These are phyloP conservation scores for Solanum stenotomum DNA, from an alignment of 257 asterid species.

Conservation along the genomic window DNA sequence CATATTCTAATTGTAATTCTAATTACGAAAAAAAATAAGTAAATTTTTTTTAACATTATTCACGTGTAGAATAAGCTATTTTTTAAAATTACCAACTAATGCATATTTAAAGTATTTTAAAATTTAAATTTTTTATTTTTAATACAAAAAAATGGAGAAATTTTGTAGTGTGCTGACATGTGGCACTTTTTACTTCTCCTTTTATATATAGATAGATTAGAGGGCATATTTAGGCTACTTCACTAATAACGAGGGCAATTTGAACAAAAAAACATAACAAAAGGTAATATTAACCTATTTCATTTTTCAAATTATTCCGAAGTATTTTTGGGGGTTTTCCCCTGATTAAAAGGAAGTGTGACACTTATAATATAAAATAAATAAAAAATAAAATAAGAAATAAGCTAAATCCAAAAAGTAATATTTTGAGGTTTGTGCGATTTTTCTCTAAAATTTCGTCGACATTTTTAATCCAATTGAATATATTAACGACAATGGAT, in stretches of 20 bases:
- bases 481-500: neutral
- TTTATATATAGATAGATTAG: too few species aligned
- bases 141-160: too few species aligned
- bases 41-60: too few species aligned
- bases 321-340: neutral
- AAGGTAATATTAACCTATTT: neutral
- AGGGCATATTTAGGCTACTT: neutral
- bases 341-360: neutral
- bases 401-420: neutral
- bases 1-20: too few species aligned
- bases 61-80: too few species aligned
- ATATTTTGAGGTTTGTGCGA: neutral
- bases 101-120: too few species aligned
- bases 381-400: neutral
- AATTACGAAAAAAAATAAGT: too few species aligned
- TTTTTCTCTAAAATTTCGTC: neutral
- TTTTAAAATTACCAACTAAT: too few species aligned
- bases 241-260: neutral
- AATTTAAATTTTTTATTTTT: too few species aligned
- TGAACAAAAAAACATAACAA: neutral
- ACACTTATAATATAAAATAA: neutral
- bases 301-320: neutral
- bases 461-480: neutral
- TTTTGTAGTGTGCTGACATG: too few species aligned
- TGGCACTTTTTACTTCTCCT: too few species aligned